phyloP scores from a whole-genome alignment of 1,139 yeast species.

The Pichia sp. region DNA sequence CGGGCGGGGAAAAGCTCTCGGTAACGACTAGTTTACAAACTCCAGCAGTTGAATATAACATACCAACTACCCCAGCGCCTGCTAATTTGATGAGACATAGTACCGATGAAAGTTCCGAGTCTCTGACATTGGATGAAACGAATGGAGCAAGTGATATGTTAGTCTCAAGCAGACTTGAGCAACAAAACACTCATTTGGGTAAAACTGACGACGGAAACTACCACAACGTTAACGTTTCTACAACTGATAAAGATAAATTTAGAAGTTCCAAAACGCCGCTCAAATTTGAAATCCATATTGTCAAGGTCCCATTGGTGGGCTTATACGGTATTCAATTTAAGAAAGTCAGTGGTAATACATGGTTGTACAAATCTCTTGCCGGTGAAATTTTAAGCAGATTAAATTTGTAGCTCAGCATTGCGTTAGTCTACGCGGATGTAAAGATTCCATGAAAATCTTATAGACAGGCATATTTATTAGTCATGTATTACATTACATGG shows the following conservation, averaged over 20 bases:
- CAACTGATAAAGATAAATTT: constrained; percentile 3
- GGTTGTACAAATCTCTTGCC: constrained; percentile 94
- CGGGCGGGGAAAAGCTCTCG: constrained; percentile 34
- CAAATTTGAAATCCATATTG: constrained; percentile 87
- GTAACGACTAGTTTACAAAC: constrained; percentile 25
- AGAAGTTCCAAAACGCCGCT: constrained; percentile 41
- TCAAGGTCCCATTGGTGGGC: constrained; percentile 85
- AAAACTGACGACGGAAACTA: constrained; percentile 12
- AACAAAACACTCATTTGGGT: constrained; percentile 23
- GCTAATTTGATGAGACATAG: constrained; percentile 24
- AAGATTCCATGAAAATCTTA: too few species aligned
- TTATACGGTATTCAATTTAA: constrained; percentile 93
- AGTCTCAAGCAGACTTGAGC: constrained; percentile 51
- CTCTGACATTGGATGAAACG: constrained; percentile 41
- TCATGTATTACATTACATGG: too few species aligned
- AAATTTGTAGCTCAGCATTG: constrained; percentile 36
- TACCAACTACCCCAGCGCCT: constrained; percentile 37
- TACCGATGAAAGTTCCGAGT: constrained; percentile 40
- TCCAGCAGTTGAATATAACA: constrained; percentile 19
- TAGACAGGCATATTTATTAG: too few species aligned
- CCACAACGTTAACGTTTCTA: constrained; percentile 1
- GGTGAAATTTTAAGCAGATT: constrained; percentile 75
- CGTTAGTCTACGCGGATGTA: too few species aligned
- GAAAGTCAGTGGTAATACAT: constrained; percentile 87
- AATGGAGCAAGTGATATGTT: constrained; percentile 55